phyloP scores from a whole-genome alignment of 2,329 filamentous ascomycete species.

The Sordariomycetes sp. region DNA sequence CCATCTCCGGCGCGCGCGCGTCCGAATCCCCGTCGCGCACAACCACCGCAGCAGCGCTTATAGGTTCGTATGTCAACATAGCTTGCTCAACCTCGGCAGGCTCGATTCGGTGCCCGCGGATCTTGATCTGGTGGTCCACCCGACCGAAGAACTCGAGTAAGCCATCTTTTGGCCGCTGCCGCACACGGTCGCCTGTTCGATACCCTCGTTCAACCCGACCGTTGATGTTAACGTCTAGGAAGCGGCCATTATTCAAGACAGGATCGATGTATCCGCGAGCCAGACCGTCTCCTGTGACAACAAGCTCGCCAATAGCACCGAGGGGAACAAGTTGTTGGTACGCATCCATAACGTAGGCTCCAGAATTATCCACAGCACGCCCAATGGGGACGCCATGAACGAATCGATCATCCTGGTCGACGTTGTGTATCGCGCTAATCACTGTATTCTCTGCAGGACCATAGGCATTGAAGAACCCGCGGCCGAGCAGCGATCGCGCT shows the following conservation, averaged over 20 bases:
- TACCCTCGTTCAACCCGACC: conserved; percentile 8
- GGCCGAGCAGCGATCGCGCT: not conserved
- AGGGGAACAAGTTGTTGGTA: conserved; percentile 9
- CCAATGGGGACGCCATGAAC: conserved; percentile 12
- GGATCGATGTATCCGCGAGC: conserved; percentile 11
- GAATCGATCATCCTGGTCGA: conserved; percentile 6
- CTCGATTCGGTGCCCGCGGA: conserved; percentile 8
- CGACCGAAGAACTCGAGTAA: conserved; percentile 10
- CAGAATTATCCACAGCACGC: conserved; percentile 10
- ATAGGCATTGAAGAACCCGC: conserved; percentile 10
- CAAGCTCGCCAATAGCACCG: conserved; percentile 14
- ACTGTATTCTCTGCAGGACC: conserved; percentile 14
- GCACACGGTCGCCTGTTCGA: conserved; percentile 16
- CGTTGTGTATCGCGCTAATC: conserved; percentile 8
- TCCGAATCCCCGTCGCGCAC: no score
- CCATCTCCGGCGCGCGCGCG: no score
- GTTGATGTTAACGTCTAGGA: conserved; percentile 6
- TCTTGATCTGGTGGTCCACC: conserved; percentile 10
- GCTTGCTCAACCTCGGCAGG: conserved; percentile 9
- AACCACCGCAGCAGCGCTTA: no score
- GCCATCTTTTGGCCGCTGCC: conserved; percentile 11
- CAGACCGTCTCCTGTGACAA: conserved; percentile 13
- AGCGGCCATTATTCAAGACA: conserved; percentile 3
- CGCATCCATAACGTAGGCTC: conserved; percentile 9
- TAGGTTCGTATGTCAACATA: no score